These are phyloP conservation scores for Dichotomocladium elegans DNA, from an alignment of 371 early-diverging fungal species.

Conservation along the genomic window DNA sequence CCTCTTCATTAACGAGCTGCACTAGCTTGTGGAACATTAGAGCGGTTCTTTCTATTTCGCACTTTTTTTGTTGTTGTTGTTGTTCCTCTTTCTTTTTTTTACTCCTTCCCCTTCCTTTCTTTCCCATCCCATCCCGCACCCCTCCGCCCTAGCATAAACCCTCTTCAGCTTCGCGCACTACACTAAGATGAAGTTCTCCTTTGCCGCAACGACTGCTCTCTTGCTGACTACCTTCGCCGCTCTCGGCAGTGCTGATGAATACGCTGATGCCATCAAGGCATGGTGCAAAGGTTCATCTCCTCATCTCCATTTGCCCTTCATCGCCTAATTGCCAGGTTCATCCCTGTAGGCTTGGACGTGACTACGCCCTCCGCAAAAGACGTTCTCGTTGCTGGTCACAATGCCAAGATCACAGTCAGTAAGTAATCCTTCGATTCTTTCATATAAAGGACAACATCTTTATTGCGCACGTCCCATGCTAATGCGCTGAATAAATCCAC, in stretches of 20 bases:
- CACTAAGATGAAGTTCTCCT: conserved; percentile 41
- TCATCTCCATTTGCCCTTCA: not conserved
- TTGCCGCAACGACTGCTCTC: conserved; percentile 41
- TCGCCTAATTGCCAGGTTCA: not conserved
- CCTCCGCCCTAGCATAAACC: not conserved
- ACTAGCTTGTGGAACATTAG: conserved; percentile 17
- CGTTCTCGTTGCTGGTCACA: conserved; percentile 29
- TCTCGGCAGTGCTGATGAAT: conserved; percentile 32
- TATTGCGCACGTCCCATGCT: no score
- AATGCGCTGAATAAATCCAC: no score
- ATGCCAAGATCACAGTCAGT: conserved; percentile 31
- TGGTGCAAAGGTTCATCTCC: conserved; percentile 35
- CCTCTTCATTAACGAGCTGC: conserved; percentile 10
- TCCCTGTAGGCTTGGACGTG: conserved; percentile 10
- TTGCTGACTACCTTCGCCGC: conserved; percentile 27
- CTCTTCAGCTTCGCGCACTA: no score
- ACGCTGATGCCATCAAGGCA: conserved; percentile 37
- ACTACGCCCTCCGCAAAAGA: conserved; percentile 9
- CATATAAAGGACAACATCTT: not conserved
- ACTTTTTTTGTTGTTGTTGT: conserved; percentile 5
- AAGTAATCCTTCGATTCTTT: conserved; percentile 7
- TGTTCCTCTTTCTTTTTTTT: conserved; percentile 6
- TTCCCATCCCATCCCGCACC: conserved; percentile 5
- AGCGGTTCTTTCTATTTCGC: not conserved
- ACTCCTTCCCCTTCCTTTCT: conserved; percentile 3